Conservation (phyloP, 768 basidiomycete species). For the Mycena latifolia region DNA sequence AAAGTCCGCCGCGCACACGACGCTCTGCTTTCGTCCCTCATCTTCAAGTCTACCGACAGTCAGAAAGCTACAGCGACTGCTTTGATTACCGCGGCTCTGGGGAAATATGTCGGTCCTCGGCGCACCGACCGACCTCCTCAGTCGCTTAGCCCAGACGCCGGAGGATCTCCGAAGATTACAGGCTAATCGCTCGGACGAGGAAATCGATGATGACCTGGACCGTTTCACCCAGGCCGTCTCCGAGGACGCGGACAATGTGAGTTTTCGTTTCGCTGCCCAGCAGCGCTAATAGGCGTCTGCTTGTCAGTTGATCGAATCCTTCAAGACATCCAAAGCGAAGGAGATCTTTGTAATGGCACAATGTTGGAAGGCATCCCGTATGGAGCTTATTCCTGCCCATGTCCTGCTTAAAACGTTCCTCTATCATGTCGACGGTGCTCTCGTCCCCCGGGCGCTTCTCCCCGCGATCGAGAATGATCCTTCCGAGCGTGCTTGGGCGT, state of each 20-base stretch:
- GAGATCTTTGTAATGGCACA: conserved; percentile 1
- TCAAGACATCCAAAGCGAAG: conserved; percentile 2
- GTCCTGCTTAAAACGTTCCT: conserved; percentile 16
- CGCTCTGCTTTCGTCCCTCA: too few species aligned
- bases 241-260: background rate
- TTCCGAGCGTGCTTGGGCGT: conserved; percentile 22
- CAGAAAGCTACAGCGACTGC: too few species aligned
- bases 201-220: background rate
- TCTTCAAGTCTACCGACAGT: too few species aligned
- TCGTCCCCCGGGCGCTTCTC: conserved; percentile 1
- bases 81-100: background rate
- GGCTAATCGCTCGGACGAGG: background rate
- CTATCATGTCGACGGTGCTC: conserved; percentile 6
- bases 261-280: background rate
- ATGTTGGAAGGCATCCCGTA: conserved; percentile 6
- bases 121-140: background rate
- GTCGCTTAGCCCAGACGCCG: background rate
- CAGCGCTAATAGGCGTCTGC: too few species aligned
- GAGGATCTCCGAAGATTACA: background rate
- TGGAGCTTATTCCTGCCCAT: background rate
- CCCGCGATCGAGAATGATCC: conserved; percentile 18
- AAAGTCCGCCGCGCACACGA: too few species aligned
- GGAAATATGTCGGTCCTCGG: conserved; percentile 7
- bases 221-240: background rate
- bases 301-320: conserved; percentile 10